Conservation (phyloP, 2,329 filamentous ascomycete genomes). For the Didymella glomerata region DNA sequence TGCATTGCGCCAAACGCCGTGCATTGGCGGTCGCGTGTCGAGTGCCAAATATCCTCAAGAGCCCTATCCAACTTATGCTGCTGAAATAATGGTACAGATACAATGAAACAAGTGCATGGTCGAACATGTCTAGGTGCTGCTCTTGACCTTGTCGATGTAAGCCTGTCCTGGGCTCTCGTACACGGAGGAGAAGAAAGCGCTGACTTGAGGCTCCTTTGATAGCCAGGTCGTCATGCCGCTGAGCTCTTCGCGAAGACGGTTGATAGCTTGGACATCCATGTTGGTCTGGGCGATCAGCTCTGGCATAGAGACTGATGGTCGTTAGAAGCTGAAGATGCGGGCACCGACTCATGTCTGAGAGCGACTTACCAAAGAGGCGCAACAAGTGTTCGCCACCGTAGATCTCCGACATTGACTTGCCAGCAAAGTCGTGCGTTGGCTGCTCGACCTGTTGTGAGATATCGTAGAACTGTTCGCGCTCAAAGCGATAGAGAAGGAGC, state of each 20-base stretch:
- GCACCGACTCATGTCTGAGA: neutral
- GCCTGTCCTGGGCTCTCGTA: constrained; percentile 77
- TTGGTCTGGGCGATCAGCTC: constrained; percentile 97
- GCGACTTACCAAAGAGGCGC: constrained; percentile 79
- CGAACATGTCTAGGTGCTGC: constrained; percentile 37
- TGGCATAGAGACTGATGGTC: constrained; percentile 76
- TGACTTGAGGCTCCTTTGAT: constrained; percentile 69
- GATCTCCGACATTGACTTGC: constrained; percentile 78
- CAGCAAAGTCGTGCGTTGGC: constrained; percentile 68
- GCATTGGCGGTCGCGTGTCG: constrained; percentile 1
- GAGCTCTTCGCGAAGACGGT: constrained; percentile 87
- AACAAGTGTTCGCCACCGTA: constrained; percentile 94
- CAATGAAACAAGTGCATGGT: constrained; percentile 1
- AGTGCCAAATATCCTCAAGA: constrained; percentile 1
- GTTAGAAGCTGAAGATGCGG: constrained; percentile 4
- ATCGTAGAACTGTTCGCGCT: constrained; percentile 86
- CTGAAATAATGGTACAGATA: constrained; percentile 28
- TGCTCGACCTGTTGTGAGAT: constrained; percentile 74
- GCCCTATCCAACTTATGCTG: constrained; percentile 24
- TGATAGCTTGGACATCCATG: constrained; percentile 93
- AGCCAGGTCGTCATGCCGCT: constrained; percentile 88
- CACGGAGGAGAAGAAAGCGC: constrained; percentile 77
- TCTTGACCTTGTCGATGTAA: constrained; percentile 73
- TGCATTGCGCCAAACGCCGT: constrained; percentile 19
- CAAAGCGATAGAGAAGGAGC: constrained; percentile 92